These are phyloP conservation scores for Endocalyx cinctus DNA, from an alignment of 2,329 filamentous ascomycete species.

Conservation along the genomic window DNA sequence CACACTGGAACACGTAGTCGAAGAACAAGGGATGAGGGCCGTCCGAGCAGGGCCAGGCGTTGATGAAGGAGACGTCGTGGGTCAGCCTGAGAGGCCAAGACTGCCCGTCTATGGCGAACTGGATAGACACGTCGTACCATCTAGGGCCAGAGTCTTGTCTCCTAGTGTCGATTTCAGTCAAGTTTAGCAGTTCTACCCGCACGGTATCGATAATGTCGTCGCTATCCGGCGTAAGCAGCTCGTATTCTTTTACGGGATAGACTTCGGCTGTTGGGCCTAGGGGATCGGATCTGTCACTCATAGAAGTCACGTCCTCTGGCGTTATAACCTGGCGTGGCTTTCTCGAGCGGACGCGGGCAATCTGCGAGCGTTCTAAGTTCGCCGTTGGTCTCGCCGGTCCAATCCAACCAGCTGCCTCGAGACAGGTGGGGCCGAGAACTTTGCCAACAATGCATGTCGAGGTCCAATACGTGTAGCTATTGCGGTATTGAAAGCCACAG, in stretches of 20 bases:
- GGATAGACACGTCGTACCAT: conserved; percentile 57
- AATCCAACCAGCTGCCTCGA: conserved; percentile 68
- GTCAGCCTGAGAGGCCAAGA: conserved; percentile 60
- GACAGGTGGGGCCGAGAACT: conserved; percentile 68
- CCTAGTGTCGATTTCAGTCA: conserved; percentile 42
- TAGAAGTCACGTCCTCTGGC: conserved; percentile 57
- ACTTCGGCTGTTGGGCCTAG: conserved; percentile 58
- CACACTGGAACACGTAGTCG: conserved; percentile 59
- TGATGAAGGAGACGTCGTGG: conserved; percentile 62
- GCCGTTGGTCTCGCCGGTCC: conserved; percentile 65
- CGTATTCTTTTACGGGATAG: conserved; percentile 66
- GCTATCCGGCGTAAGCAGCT: conserved; percentile 52
- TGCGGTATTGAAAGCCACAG: conserved; percentile 71
- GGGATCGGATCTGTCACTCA: conserved; percentile 64
- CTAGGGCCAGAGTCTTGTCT: conserved; percentile 32
- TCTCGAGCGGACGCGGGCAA: conserved; percentile 62
- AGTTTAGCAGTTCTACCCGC: conserved; percentile 62
- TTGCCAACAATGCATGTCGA: conserved; percentile 69
- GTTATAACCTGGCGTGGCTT: conserved; percentile 52
- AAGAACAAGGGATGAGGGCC: conserved; percentile 68
- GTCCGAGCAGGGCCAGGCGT: conserved; percentile 59
- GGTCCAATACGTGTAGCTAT: conserved; percentile 73
- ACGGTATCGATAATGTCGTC: conserved; percentile 61
- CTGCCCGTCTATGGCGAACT: conserved; percentile 59
- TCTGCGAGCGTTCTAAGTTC: conserved; percentile 64